Evolutionary conservation across 495 filamentous ascomycete species (phyloP), one percentile per base, ranked within the genome.

Genomic region (Ascobolus immersus): DNA sequence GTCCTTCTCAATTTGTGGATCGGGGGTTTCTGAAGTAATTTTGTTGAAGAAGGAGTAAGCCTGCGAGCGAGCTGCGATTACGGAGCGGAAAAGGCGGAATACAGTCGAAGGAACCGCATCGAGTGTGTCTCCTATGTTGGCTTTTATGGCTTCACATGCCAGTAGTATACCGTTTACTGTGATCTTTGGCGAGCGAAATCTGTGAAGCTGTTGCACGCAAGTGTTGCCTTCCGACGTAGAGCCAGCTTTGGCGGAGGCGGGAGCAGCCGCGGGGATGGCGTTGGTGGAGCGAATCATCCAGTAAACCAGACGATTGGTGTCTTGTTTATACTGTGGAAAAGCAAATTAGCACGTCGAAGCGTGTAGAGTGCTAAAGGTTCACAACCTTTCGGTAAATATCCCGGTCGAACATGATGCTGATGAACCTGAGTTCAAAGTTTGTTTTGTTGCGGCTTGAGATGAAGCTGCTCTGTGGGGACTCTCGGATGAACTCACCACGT

Each of bases 261-360:
- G 21, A 4, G 33, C 36, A 11, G 44, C 40, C 26, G 40, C 36
- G 40, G 54, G 45, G 33, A 56, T 47, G 23, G 17, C 32, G 33
- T 54, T 56, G 17, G 51, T 51, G 20, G 44, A 30, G 28, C 49
- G 38, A 13, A 57, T 45, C 18, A 61, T 53, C 55, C 53, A 62
- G 33, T 49, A 57, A 28, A 55, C 30, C 3, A 60, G 47, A 2
- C 44, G 33, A 17, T 36, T 53, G 6, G 51, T 49, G 34, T 62
- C 49, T 24, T 42, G 50, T 38, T 54, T 60, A 43, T 57, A 59
- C 11, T 34, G 18, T 14, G n/a, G n/a, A n/a, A n/a, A n/a, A n/a
- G n/a, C n/a, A n/a, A n/a, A n/a, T n/a, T n/a, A n/a, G n/a, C n/a
- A n/a, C n/a, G n/a, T n/a, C n/a, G n/a, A n/a, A n/a, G n/a, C n/a